These are phyloP conservation scores for Arxiozyma slooffiae DNA, from an alignment of 1,139 yeast species.

Conservation along the genomic window DNA sequence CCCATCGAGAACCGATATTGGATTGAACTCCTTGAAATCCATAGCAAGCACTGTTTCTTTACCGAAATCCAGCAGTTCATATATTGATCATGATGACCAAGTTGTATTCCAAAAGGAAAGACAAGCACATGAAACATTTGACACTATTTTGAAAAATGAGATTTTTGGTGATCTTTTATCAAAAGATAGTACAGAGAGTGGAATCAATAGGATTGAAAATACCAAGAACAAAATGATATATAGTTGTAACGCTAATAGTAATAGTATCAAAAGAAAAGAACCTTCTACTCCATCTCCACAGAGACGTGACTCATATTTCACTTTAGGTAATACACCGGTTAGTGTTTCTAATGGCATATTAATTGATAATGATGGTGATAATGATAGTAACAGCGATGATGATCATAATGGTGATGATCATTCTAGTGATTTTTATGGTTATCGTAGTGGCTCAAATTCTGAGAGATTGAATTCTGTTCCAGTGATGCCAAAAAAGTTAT, in stretches of 20 bases:
- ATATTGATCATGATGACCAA: constrained; percentile 39
- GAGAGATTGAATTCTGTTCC: constrained; percentile 27
- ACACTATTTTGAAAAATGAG: constrained; percentile 79
- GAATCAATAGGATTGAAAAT: constrained; percentile 25
- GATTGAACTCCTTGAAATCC: constrained; percentile 74
- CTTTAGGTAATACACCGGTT: neutral
- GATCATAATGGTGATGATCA: neutral
- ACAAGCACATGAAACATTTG: constrained; percentile 81
- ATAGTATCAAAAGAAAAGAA: neutral
- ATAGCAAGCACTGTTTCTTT: constrained; percentile 43
- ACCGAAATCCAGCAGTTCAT: constrained; percentile 21
- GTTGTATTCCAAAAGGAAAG: constrained; percentile 59
- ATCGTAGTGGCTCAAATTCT: constrained; percentile 8
- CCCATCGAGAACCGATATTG: constrained; percentile 77
- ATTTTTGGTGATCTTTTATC: constrained; percentile 73
- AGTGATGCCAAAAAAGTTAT: constrained; percentile 31
- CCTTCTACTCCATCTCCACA: constrained; percentile 10
- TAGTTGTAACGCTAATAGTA: neutral
- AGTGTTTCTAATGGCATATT: neutral
- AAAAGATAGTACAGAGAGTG: constrained; percentile 22
- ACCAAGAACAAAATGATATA: constrained; percentile 10
- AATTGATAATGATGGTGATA: neutral
- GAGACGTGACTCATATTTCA: neutral
- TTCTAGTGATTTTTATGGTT: neutral
- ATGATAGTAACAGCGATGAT: neutral